phyloP scores from a whole-genome alignment of 495 filamentous ascomycete species.

The Evernia prunastri region DNA sequence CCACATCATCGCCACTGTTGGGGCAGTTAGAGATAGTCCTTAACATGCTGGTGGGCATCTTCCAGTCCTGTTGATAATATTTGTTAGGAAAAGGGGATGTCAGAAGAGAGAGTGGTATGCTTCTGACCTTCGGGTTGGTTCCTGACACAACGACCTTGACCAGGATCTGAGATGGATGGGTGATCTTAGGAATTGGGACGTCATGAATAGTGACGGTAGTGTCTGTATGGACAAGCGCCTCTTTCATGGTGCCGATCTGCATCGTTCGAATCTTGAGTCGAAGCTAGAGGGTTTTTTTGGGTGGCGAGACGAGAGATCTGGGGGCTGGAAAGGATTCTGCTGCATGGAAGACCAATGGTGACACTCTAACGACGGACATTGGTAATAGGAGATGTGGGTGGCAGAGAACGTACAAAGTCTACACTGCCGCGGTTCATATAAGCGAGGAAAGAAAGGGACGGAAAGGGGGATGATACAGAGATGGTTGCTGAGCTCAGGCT shows the following conservation, averaged over 20 bases:
- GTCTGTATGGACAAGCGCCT: conserved; percentile 48
- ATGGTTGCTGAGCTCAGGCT: too few relatives aligned
- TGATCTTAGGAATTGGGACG: conserved; percentile 51
- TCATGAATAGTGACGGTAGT: conserved; percentile 54
- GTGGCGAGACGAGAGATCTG: background rate
- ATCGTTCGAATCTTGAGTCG: background rate
- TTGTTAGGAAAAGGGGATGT: background rate
- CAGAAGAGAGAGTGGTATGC: background rate
- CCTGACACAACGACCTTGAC: conserved; percentile 61
- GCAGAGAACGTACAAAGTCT: too few relatives aligned
- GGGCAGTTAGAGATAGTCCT: conserved; percentile 13
- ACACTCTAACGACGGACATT: too few relatives aligned
- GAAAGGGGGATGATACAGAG: too few relatives aligned
- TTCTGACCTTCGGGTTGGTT: conserved; percentile 56
- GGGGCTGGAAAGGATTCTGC: too few relatives aligned
- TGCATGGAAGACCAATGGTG: too few relatives aligned
- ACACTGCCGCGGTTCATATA: too few relatives aligned
- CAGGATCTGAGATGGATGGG: conserved; percentile 52
- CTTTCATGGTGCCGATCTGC: conserved; percentile 45
- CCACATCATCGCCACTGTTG: conserved; percentile 38
- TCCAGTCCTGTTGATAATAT: conserved; percentile 53
- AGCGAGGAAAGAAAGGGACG: too few relatives aligned
- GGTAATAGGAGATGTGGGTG: too few relatives aligned
- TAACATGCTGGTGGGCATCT: conserved; percentile 34
- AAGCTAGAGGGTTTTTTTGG: background rate